Evolutionary conservation across 2,329 filamentous ascomycete genomes (phyloP).

Genomic region (Fusarium pininemorale): DNA sequence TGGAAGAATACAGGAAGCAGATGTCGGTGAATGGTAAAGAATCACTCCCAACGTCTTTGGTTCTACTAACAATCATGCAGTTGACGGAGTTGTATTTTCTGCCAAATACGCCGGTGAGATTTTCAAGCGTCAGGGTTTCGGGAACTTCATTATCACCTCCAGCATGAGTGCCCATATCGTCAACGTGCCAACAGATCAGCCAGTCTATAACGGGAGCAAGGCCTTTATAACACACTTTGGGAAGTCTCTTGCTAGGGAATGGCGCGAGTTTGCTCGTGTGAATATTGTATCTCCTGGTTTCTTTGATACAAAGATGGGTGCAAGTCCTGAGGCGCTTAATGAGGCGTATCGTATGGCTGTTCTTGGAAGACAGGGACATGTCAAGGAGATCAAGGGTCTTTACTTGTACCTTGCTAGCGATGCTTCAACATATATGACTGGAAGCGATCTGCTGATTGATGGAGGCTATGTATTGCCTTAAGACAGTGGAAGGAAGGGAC

Average conservation of each 20-base stretch:
- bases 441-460: conserved; percentile 28
- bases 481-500: background rate
- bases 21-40: conserved; percentile 62
- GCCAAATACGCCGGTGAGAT: conserved; percentile 55
- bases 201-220: conserved; percentile 65
- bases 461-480: conserved; percentile 29
- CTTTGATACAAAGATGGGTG: conserved; percentile 63
- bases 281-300: conserved; percentile 60
- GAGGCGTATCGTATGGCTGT: conserved; percentile 61
- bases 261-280: conserved; percentile 64
- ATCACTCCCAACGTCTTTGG: no score
- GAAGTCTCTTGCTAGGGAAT: conserved; percentile 63
- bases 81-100: conserved; percentile 58
- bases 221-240: conserved; percentile 64
- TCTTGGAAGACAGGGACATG: conserved; percentile 66
- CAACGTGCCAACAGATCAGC: conserved; percentile 61
- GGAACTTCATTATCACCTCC: conserved; percentile 61
- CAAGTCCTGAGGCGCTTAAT: conserved; percentile 52
- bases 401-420: conserved; percentile 64
- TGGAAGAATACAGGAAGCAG: conserved; percentile 60
- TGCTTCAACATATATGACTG: conserved; percentile 45
- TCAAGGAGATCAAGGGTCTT: conserved; percentile 71
- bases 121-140: conserved; percentile 54
- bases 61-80: conserved; percentile 41
- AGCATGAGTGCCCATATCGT: conserved; percentile 60